A percentile compares a stretch with the other conserved stretches of the same genome.
These are phyloP conservation scores for Phylloporus sp. DNA, from an alignment of 768 basidiomycete species.

Conservation along the genomic window DNA sequence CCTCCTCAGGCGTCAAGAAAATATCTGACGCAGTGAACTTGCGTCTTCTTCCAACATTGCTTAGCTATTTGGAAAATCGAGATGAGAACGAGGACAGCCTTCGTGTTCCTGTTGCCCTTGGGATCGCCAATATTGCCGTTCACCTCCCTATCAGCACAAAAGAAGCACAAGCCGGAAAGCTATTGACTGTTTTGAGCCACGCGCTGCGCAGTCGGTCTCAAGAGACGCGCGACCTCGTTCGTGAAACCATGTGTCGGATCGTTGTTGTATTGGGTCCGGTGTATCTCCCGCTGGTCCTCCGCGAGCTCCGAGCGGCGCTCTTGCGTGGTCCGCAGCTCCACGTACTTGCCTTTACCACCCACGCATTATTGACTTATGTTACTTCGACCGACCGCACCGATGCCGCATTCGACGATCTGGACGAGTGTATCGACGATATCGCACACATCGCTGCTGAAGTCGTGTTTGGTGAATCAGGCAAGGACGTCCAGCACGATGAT, in stretches of 20 bases:
- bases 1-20: constrained; percentile 22
- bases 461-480: constrained; percentile 90
- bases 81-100: constrained; percentile 81
- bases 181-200: constrained; percentile 85
- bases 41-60: constrained; percentile 74
- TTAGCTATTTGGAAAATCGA: constrained; percentile 77
- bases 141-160: constrained; percentile 66
- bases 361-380: constrained; percentile 78
- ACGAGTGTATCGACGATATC: constrained; percentile 73
- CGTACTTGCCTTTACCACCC: constrained; percentile 79
- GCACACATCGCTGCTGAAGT: constrained; percentile 84
- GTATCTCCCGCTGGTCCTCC: constrained; percentile 69
- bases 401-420: constrained; percentile 57
- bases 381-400: constrained; percentile 56
- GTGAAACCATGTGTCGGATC: constrained; percentile 82
- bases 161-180: constrained; percentile 64
- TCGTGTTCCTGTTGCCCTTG: constrained; percentile 84
- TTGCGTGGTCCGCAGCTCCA: constrained; percentile 92
- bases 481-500: constrained; percentile 81
- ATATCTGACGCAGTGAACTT: constrained; percentile 75
- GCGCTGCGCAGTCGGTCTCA: constrained; percentile 91
- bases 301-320: constrained; percentile 81
- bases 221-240: constrained; percentile 83
- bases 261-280: constrained; percentile 65
- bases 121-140: constrained; percentile 79